Evolutionary conservation across 1,139 yeast species (phyloP), one percentile per base, ranked within the genome.

Genomic region (Hyphopichia fennica): DNA sequence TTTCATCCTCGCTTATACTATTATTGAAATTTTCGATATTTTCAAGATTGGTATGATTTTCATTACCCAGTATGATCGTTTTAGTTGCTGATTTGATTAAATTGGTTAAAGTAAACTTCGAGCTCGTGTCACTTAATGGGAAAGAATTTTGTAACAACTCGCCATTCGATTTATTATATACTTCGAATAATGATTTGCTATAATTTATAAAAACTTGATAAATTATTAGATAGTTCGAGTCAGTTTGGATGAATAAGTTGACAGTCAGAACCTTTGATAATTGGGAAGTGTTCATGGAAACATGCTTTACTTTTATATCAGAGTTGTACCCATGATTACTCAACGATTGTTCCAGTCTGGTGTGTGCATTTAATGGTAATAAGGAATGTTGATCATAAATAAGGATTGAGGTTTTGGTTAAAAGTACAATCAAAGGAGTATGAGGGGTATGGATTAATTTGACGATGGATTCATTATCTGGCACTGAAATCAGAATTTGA

Each of bases 21-120:
- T 67, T 68, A 42, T 62, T 63, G 38, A 60, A 54, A 43, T 63
- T 66, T 51, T 72, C 78, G n/a, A 69, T 50, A 45, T 71, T 72
- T 40, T 70, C 70, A 37, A 72, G 49, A 41, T 63, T 65, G 2
- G 60, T 40, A 18, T 50, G 45, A 4, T 45, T 38, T 11, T 51
- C 53, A 20, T 58, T 54, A 2, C 69, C 69, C 25, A 57, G 63
- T 23, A 65, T 57, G 18, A 72, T 57, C 14, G 65, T 47, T 28
- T 61, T 60, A 17, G 75, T 66, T 14, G 77, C 74, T n/a, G 62
- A 54, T 42, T 65, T 67, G 30, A 72, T 42, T 41, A 69, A 53
- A 35, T 48, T 52, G 3, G 69, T 45, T 25, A 69, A 44, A 7
- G 71, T 59, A 47, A 61, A 59, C 43, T 57, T 60, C 37, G 60